Conservation (phyloP, 257 asterid genomes). For the Fraxinus pennsylvanica region DNA sequence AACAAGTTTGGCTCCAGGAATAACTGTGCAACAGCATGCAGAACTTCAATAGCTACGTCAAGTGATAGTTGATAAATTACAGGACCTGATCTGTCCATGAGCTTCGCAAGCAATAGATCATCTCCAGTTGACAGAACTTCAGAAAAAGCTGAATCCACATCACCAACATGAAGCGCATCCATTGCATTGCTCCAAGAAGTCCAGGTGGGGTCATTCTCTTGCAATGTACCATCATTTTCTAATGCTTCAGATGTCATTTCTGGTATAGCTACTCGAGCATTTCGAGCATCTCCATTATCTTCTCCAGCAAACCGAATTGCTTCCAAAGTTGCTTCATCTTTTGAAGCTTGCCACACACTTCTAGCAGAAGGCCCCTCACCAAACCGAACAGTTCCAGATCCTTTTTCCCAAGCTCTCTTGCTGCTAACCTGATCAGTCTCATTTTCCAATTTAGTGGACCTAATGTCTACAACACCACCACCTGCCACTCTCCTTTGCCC, state of each 20-base stretch:
- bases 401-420: constrained; percentile 86
- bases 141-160: constrained; percentile 83
- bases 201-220: constrained; percentile 84
- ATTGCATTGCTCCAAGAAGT: constrained; percentile 89
- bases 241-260: constrained; percentile 80
- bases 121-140: constrained; percentile 84
- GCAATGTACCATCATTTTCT: constrained; percentile 64
- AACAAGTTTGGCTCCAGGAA: constrained; percentile 68
- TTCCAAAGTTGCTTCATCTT: constrained; percentile 96
- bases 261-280: constrained; percentile 79
- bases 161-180: constrained; percentile 89
- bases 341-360: constrained; percentile 99
- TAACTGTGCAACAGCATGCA: constrained; percentile 78
- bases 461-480: constrained; percentile 44
- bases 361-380: constrained; percentile 99
- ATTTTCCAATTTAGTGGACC: constrained; percentile 61
- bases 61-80: constrained; percentile 78
- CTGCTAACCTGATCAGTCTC: constrained; percentile 63
- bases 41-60: constrained; percentile 71
- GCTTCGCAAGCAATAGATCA: constrained; percentile 81
- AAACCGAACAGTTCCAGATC: constrained; percentile 71
- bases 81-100: constrained; percentile 96
- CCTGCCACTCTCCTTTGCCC: constrained; percentile 63
- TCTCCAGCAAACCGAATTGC: constrained; percentile 98
- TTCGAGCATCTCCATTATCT: constrained; percentile 69